These are phyloP conservation scores for Tausonia pullulans DNA, from an alignment of 1,284 basidiomycete species.

Conservation along the genomic window DNA sequence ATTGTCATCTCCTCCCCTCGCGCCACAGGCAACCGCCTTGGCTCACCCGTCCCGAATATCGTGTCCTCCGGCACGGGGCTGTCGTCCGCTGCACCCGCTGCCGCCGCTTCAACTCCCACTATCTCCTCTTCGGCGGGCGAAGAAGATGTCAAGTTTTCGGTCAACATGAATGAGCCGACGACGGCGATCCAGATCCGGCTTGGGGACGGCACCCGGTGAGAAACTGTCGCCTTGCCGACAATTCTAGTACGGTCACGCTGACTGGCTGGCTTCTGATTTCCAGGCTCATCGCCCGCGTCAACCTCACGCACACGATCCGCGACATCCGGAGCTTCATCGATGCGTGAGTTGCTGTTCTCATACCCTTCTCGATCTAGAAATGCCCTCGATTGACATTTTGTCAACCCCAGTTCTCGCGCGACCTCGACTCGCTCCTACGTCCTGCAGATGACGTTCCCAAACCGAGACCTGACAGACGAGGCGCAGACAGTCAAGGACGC, in stretches of 20 bases:
- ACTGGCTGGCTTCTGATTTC: background rate
- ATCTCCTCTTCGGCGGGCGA: background rate
- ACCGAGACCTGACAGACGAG: slow-evolving; percentile 56
- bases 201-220: slow-evolving; percentile 77
- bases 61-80: slow-evolving; percentile 18
- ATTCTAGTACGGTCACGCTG: background rate
- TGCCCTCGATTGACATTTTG: background rate
- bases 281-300: slow-evolving; percentile 79
- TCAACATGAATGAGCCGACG: slow-evolving; percentile 67
- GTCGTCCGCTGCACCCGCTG: slow-evolving; percentile 18
- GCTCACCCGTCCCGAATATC: slow-evolving; percentile 47
- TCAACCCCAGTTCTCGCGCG: slow-evolving; percentile 23
- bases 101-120: slow-evolving; percentile 13
- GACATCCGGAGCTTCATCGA: slow-evolving; percentile 82
- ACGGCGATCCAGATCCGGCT: slow-evolving; percentile 86
- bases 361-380: background rate
- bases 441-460: slow-evolving; percentile 78
- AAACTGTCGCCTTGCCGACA: background rate
- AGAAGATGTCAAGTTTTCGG: slow-evolving; percentile 49
- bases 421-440: slow-evolving; percentile 54
- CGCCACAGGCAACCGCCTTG: slow-evolving; percentile 55
- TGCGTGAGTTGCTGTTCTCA: slow-evolving; percentile 49
- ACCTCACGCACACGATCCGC: slow-evolving; percentile 76
- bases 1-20: too few species aligned
- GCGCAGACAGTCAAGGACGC: slow-evolving; percentile 59